phyloP scores from a whole-genome alignment of 768 basidiomycete genomes.

The Podaxis carcinomalis region DNA sequence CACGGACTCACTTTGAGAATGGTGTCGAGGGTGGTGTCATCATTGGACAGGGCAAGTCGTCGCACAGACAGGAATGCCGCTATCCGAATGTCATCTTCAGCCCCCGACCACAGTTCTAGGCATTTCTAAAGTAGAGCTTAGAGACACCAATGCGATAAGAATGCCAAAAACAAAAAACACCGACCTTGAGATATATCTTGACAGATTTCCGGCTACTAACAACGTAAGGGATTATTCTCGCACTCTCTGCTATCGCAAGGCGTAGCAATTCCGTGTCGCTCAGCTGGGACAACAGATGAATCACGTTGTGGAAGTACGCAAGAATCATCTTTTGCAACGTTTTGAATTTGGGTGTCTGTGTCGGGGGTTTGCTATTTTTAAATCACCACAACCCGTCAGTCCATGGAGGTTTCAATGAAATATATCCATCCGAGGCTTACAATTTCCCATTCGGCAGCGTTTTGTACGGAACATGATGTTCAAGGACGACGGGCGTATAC shows the following conservation, averaged over 20 bases:
- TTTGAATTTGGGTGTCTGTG: constrained; percentile 78
- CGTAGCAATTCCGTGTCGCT: constrained; percentile 61
- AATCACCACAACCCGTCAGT: constrained; percentile 3
- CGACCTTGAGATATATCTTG: constrained; percentile 82
- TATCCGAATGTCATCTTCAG: constrained; percentile 77
- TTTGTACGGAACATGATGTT: constrained; percentile 87
- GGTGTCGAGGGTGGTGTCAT: constrained; percentile 77
- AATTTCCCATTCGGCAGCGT: constrained; percentile 77
- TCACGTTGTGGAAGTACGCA: constrained; percentile 85
- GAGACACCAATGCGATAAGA: neutral
- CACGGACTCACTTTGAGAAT: constrained; percentile 67
- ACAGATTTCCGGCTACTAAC: constrained; percentile 79
- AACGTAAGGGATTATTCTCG: constrained; percentile 88
- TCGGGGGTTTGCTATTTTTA: constrained; percentile 68
- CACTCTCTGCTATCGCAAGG: constrained; percentile 77
- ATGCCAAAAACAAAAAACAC: constrained; percentile 4
- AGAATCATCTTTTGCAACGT: constrained; percentile 82
- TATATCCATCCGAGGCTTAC: constrained; percentile 40
- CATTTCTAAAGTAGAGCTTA: constrained; percentile 52
- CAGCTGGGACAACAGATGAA: constrained; percentile 75
- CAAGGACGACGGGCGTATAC: constrained; percentile 87
- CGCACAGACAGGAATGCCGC: constrained; percentile 83
- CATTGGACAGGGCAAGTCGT: constrained; percentile 69
- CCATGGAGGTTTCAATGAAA: neutral
- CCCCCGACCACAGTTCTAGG: constrained; percentile 78